Base-by-base conservation (phyloP, 192 early-diverging fungal genomes). In the Gonapodya prolifera region DNA sequence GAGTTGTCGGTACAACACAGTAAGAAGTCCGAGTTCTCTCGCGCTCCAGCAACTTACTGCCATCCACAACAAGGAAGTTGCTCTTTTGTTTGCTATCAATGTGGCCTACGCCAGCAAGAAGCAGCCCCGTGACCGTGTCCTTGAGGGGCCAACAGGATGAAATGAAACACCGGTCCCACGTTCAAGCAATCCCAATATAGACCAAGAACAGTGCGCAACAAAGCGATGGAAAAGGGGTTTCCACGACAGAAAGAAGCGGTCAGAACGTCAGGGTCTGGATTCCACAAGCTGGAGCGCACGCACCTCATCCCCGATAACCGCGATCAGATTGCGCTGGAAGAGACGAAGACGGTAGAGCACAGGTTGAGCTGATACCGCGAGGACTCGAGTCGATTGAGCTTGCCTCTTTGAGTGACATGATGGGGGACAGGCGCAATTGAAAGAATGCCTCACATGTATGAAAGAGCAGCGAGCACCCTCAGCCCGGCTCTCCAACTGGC, bases 51-150 rank as follows among this genome's bases (percentile, higher is more conserved):
- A 1, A 83, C 87, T 83, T 89, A 96, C 94, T 99, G 1, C 91
- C 80, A 81, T 97, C 95, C 2, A 98, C 98, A 31, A 98, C 94
- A 29, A 98, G 82, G 83, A 99, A 99, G 89, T 99, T 99, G 70
- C 94, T 79, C 79, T 92, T 91, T 80, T 96, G 94, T 78, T 95
- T 95, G 33, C 90, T 83, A 80, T 98, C 94, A 70, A 97, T 90
- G 82, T 98, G 94, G 69, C 98, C 98, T 34, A 97, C 92, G 36
- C 98, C 98, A 35, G 96, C 95, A 34, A 99, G 88, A n/a, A 99
- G 86, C 77, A 99, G 89, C 61, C 98, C 98, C 1, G 98, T 99
- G 35, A 99, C 92, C 2, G 93, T 76, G 30, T 76, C 76, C 91
- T 75, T n/a, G n/a, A n/a, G n/a, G n/a, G n/a, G n/a, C 18, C 18